Conservation (phyloP, 352 stramenopile species). For the Saprolegnia diclina region DNA sequence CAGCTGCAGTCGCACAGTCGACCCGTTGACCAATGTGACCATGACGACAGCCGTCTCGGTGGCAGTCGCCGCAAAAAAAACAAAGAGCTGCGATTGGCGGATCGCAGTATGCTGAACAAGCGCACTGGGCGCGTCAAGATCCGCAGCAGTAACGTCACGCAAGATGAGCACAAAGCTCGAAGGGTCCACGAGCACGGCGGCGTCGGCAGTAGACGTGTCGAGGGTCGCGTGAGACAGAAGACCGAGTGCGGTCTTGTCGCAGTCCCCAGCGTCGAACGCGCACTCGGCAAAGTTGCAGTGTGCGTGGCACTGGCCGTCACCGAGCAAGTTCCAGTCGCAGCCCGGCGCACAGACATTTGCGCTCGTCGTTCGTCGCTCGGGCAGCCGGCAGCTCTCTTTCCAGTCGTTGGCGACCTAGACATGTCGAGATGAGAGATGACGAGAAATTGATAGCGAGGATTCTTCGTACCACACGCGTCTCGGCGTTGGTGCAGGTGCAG, state of each 20-base stretch:
- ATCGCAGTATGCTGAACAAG: too few species aligned
- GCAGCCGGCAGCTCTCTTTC: background rate
- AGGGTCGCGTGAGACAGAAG: slow-evolving; percentile 46
- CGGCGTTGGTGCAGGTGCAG: slow-evolving; percentile 67
- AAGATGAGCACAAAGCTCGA: slow-evolving; percentile 44
- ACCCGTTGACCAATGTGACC: slow-evolving; percentile 44
- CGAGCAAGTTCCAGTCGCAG: slow-evolving; percentile 76
- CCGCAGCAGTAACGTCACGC: too few species aligned
- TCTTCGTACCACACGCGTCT: background rate
- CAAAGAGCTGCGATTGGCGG: too few species aligned
- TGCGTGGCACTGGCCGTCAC: slow-evolving; percentile 68
- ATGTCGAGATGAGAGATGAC: background rate
- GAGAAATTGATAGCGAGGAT: background rate
- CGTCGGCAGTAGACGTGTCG: slow-evolving; percentile 41
- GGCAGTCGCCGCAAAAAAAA: too few species aligned
- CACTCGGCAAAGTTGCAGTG: slow-evolving; percentile 77
- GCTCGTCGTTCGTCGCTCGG: background rate
- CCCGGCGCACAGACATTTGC: slow-evolving; percentile 39
- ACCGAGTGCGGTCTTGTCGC: slow-evolving; percentile 36
- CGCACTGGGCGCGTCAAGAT: too few species aligned
- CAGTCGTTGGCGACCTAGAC: background rate
- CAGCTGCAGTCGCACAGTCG: slow-evolving; percentile 59
- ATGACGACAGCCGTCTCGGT: too few species aligned
- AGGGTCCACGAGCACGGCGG: slow-evolving; percentile 64
- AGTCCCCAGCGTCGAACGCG: slow-evolving; percentile 81